These are phyloP conservation scores for Yamadazyma diddensiae DNA, from an alignment of 1,139 yeast genomes.

Conservation along the genomic window DNA sequence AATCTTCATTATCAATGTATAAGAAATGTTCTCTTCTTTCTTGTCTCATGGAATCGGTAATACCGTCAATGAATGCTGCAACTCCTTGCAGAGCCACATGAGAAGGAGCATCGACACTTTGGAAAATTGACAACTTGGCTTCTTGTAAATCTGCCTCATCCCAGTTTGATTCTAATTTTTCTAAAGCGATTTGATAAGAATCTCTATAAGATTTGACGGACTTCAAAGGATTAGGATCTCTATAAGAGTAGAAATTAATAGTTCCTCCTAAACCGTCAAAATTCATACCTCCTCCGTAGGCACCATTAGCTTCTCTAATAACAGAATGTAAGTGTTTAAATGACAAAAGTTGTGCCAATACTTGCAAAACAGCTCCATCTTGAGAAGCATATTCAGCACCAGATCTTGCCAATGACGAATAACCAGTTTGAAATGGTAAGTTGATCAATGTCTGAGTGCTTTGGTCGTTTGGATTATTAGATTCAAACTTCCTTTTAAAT, in stretches of 20 bases:
- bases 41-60: conserved; percentile 80
- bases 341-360: conserved; percentile 75
- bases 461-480: conserved; percentile 2
- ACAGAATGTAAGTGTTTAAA: conserved; percentile 85
- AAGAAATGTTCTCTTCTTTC: conserved; percentile 71
- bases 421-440: conserved; percentile 88
- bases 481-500: conserved; percentile 11
- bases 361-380: conserved; percentile 85
- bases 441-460: conserved; percentile 47
- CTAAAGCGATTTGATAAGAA: conserved; percentile 56
- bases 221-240: conserved; percentile 84
- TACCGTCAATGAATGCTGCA: conserved; percentile 60
- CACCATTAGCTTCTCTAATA: conserved; percentile 94
- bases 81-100: conserved; percentile 80
- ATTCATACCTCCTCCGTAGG: conserved; percentile 93
- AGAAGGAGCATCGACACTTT: conserved; percentile 85
- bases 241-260: conserved; percentile 80
- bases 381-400: conserved; percentile 67
- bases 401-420: conserved; percentile 64
- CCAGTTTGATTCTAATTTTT: conserved; percentile 45
- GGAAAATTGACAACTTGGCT: conserved; percentile 88
- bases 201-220: conserved; percentile 61
- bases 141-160: conserved; percentile 70
- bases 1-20: conserved; percentile 60
- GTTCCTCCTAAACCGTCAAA: conserved; percentile 82